These are phyloP conservation scores for Salvia miltiorrhiza DNA, from an alignment of 257 asterid genomes.

Conservation along the genomic window DNA sequence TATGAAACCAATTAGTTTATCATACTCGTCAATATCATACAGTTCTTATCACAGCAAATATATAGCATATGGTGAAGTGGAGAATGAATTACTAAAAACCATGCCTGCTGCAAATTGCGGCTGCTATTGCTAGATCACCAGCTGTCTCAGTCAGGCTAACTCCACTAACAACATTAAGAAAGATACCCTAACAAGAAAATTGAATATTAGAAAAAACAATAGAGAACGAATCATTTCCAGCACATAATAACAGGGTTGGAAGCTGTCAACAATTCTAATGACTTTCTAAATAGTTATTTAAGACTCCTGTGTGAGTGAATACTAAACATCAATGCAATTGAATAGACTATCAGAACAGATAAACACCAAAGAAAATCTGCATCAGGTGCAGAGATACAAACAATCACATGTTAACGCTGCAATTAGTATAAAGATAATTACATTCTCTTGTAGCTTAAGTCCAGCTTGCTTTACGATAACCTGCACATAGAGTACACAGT, in stretches of 20 bases:
- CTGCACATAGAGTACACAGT: constrained; percentile 37
- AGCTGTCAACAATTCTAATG: not conserved
- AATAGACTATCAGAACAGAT: not conserved
- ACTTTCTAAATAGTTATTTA: not conserved
- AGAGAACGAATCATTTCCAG: not conserved
- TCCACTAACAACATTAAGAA: constrained; percentile 77
- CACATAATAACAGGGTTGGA: not conserved
- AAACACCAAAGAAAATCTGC: not conserved
- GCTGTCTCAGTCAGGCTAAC: constrained; percentile 72
- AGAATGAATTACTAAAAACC: constrained; percentile 12
- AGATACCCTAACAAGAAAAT: constrained; percentile 54
- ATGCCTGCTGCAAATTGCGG: constrained; percentile 98
- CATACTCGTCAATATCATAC: constrained; percentile 2
- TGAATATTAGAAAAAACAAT: constrained; percentile 16
- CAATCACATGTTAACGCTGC: constrained; percentile 12
- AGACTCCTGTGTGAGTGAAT: not conserved
- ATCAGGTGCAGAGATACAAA: constrained; percentile 14
- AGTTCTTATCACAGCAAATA: not conserved
- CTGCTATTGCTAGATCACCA: constrained; percentile 93
- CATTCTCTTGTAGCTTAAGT: constrained; percentile 88
- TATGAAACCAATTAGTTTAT: not conserved
- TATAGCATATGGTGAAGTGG: not conserved
- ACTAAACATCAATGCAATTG: not conserved
- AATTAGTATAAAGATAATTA: constrained; percentile 28
- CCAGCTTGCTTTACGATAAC: constrained; percentile 94